Percentiles rank a stretch among this genome's conserved stretches.
phyloP scores from a whole-genome alignment of 2,329 filamentous ascomycete species.

The Chaetothyriales sp. region DNA sequence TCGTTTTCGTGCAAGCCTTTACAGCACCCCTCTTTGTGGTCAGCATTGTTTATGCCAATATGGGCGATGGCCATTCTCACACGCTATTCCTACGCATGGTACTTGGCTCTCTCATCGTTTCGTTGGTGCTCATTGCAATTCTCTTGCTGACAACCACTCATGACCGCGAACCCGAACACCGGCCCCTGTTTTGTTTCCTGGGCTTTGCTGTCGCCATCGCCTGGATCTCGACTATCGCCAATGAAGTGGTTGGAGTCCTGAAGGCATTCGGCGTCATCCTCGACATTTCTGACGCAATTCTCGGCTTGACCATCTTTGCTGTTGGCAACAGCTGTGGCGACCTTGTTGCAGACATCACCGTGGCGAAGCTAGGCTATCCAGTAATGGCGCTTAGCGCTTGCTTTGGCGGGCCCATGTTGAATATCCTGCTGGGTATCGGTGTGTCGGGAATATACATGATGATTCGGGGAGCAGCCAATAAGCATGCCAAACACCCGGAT shows the following conservation, averaged over 20 bases:
- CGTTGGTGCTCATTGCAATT: constrained; percentile 51
- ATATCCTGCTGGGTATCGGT: constrained; percentile 91
- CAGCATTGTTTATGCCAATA: constrained; percentile 49
- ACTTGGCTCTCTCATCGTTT: constrained; percentile 53
- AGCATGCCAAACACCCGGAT: constrained; percentile 54
- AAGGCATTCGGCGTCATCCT: constrained; percentile 87
- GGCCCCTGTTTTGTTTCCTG: constrained; percentile 68
- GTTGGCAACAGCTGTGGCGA: constrained; percentile 93
- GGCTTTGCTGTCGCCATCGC: constrained; percentile 85
- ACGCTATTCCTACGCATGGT: constrained; percentile 43
- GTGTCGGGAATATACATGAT: constrained; percentile 82
- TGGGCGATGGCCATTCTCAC: constrained; percentile 34
- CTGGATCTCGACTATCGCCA: constrained; percentile 93
- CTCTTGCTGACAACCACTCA: constrained; percentile 58
- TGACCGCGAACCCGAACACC: constrained; percentile 54
- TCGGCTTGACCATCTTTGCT: constrained; percentile 90
- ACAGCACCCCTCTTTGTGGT: constrained; percentile 74
- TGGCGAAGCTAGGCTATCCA: constrained; percentile 82
- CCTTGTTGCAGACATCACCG: constrained; percentile 84
- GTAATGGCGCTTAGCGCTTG: constrained; percentile 93
- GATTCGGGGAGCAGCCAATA: constrained; percentile 52
- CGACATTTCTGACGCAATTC: constrained; percentile 74
- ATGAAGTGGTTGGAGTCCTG: constrained; percentile 86
- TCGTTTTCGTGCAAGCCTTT: constrained; percentile 72
- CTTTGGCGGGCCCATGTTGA: constrained; percentile 96